A percentile compares a stretch with the other conserved stretches of the same genome.
phyloP scores from a whole-genome alignment of 2,329 filamentous ascomycete species.

The Coniochaeta prunicola region DNA sequence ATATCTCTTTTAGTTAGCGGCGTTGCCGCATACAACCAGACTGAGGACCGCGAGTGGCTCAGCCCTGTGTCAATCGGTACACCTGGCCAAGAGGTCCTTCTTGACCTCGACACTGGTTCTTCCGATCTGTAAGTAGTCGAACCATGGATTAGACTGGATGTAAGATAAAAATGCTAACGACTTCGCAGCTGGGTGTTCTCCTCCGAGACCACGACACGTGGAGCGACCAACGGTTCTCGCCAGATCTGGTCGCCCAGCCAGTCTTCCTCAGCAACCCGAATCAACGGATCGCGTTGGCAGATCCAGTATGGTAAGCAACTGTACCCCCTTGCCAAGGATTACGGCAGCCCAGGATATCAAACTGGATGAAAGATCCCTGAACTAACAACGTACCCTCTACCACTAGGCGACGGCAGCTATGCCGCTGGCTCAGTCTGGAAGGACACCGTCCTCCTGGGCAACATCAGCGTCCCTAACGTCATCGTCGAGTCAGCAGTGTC shows the following conservation, averaged over 20 bases:
- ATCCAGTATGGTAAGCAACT: conserved; percentile 33
- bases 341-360: conserved; percentile 2
- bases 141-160: not conserved
- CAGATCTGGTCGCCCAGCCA: conserved; percentile 35
- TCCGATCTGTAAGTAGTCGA: conserved; percentile 53
- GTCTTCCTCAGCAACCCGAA: conserved; percentile 33
- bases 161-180: conserved; percentile 6
- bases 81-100: conserved; percentile 46
- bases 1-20: conserved; percentile 9
- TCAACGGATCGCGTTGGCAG: conserved; percentile 39
- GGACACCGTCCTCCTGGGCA: conserved; percentile 40
- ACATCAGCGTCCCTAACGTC: conserved; percentile 33
- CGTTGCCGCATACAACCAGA: conserved; percentile 21
- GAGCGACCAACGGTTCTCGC: conserved; percentile 35
- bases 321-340: conserved; percentile 1
- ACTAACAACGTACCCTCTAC: not conserved
- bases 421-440: conserved; percentile 41
- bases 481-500: conserved; percentile 41
- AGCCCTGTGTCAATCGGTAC: conserved; percentile 56
- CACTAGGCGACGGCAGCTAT: conserved; percentile 33
- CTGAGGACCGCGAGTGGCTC: conserved; percentile 48
- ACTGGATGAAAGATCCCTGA: conserved; percentile 1
- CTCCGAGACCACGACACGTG: conserved; percentile 32
- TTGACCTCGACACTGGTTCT: conserved; percentile 66
- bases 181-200: conserved; percentile 45